Percentiles rank a stretch among this genome's conserved stretches.
Evolutionary conservation across 2,329 filamentous ascomycete genomes (phyloP).

Genomic region (Tothia fuscella): DNA sequence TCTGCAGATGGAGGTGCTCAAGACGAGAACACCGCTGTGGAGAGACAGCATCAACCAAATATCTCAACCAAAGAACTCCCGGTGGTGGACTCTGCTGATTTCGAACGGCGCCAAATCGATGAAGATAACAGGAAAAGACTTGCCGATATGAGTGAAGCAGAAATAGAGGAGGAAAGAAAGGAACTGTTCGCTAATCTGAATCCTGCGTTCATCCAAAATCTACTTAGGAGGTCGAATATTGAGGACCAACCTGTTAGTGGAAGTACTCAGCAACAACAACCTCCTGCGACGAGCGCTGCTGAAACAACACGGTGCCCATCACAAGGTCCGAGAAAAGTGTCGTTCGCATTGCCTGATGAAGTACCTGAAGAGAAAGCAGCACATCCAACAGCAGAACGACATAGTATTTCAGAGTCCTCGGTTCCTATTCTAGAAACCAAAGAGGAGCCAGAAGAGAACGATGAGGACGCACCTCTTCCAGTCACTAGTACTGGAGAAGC

Average conservation of each 20-base stretch:
- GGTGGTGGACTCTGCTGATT: conserved; percentile 12
- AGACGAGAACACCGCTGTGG: conserved; percentile 5
- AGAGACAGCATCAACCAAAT: neutral
- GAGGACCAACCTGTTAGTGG: conserved; percentile 1
- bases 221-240: conserved; percentile 61
- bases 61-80: neutral
- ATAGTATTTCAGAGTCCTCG: conserved; percentile 6
- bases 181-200: conserved; percentile 73
- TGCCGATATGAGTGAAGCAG: conserved; percentile 64
- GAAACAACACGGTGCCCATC: neutral
- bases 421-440: neutral
- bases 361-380: neutral
- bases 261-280: neutral
- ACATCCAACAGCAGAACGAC: conserved; percentile 4
- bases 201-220: conserved; percentile 60
- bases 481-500: neutral
- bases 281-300: neutral
- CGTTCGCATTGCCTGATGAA: conserved; percentile 5
- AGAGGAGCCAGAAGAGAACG: neutral
- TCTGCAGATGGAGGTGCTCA: conserved; percentile 18
- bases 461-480: neutral
- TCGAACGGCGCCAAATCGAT: conserved; percentile 64
- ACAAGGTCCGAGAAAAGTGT: conserved; percentile 3
- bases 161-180: conserved; percentile 68
- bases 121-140: conserved; percentile 67